These are phyloP conservation scores for Melampsora abietis-canadensis DNA, from an alignment of 1,284 basidiomycete genomes.

Conservation along the genomic window DNA sequence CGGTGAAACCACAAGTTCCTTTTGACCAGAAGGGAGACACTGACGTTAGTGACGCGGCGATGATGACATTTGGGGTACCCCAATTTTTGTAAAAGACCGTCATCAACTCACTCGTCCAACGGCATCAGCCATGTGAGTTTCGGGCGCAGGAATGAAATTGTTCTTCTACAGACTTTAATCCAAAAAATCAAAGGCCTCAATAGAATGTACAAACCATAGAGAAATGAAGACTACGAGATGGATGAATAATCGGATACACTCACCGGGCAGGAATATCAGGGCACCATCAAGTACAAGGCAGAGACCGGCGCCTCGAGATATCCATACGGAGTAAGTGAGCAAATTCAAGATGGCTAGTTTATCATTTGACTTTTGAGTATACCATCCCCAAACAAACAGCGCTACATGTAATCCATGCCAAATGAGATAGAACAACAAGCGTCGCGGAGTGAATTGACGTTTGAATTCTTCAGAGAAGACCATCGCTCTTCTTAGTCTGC, in stretches of 20 bases:
- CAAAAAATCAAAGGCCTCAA: not conserved
- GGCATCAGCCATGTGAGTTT: slow-evolving; percentile 38
- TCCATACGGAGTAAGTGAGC: slow-evolving; percentile 35
- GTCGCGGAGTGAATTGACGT: slow-evolving; percentile 27
- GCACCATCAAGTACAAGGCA: slow-evolving; percentile 32
- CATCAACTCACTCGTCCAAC: slow-evolving; percentile 37
- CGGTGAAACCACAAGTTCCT: slow-evolving; percentile 43
- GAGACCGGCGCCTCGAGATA: slow-evolving; percentile 34
- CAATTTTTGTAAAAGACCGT: no score
- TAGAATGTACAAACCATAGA: no score
- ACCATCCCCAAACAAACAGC: slow-evolving; percentile 38
- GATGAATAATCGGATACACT: not conserved
- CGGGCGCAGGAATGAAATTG: slow-evolving; percentile 31
- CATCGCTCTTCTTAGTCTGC: not conserved
- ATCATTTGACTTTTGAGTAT: slow-evolving; percentile 17
- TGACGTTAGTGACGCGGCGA: not conserved
- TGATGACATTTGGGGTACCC: not conserved
- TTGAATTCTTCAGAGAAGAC: not conserved
- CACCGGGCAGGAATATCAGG: slow-evolving; percentile 13
- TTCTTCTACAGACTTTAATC: slow-evolving; percentile 30
- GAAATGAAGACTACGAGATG: no score
- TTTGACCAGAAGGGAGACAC: not conserved
- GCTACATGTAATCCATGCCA: slow-evolving; percentile 25
- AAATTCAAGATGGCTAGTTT: slow-evolving; percentile 34
- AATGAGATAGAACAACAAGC: slow-evolving; percentile 31